A percentile compares a stretch with the other conserved stretches of the same genome.
phyloP scores from a whole-genome alignment of 352 stramenopile species.

The Salisapilia sapeloensis region DNA sequence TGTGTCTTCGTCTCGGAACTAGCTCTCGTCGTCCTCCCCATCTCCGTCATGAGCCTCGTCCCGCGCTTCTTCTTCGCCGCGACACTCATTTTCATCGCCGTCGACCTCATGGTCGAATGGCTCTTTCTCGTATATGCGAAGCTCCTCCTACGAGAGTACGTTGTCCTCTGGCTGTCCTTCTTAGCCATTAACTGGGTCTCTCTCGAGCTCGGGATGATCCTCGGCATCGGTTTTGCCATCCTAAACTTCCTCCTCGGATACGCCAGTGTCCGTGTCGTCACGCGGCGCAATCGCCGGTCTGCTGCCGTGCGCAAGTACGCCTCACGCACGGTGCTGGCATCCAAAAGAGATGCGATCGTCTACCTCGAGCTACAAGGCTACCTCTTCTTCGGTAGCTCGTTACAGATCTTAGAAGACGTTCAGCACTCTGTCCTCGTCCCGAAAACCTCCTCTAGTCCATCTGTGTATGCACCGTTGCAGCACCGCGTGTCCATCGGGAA shows the following conservation, averaged over 20 bases:
- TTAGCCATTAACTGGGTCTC: conserved; percentile 85
- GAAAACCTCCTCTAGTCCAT: conserved; percentile 8
- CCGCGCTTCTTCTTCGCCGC: conserved; percentile 96
- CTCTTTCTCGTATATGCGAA: conserved; percentile 80
- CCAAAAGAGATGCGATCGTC: conserved; percentile 59
- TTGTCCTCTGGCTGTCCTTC: conserved; percentile 88
- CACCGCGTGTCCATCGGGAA: too few relatives aligned
- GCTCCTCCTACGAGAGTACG: conserved; percentile 81
- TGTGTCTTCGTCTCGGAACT: conserved; percentile 83
- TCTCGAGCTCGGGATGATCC: conserved; percentile 93
- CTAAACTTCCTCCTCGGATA: conserved; percentile 77
- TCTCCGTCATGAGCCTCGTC: conserved; percentile 90
- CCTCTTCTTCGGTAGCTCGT: conserved; percentile 72
- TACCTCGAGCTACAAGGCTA: conserved; percentile 70
- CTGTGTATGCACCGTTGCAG: too few relatives aligned
- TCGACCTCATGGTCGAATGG: conserved; percentile 96
- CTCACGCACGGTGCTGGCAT: conserved; percentile 28
- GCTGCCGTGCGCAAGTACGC: conserved; percentile 52
- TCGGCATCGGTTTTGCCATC: conserved; percentile 81
- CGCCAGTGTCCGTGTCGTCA: conserved; percentile 53
- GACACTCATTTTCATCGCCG: conserved; percentile 93
- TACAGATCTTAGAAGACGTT: conserved; percentile 70
- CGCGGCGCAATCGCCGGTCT: conserved; percentile 29
- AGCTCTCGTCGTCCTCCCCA: conserved; percentile 74
- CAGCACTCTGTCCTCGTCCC: conserved; percentile 53